Evolutionary conservation across 2,329 filamentous ascomycete genomes (phyloP), one percentile per base, ranked within the genome.

Genomic region (Paraphoma sp.): DNA sequence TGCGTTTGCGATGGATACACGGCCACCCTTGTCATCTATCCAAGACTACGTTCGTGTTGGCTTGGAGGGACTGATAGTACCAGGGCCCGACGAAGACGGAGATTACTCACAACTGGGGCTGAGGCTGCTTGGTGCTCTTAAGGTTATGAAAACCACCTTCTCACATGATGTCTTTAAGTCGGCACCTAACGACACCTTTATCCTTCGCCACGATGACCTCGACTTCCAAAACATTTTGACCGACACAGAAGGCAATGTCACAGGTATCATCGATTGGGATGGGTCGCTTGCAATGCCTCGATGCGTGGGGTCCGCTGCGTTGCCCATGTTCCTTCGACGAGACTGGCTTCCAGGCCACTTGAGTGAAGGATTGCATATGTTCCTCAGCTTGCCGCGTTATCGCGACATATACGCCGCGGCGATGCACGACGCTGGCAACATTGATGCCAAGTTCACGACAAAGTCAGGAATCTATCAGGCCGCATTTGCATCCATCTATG

Each of bases 211-310:
- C 38, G 31, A 51, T 8, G 64, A 67, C 45, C 53, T 67, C 17
- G 41, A 60, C 28, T 45, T 55, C 3, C 57, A 64, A 16, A 67
- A 67, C 48, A 62, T 67, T 42, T 31, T 62, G 6, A 44, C 51
- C 16, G 54, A 62, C 42, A 45, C 46, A 7, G 16, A 33, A 3
- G 54, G 57, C n/a, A 31, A 58, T n/a, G 50, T 63, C n/a, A 58
- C 53, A 14, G 63, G 57, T 3, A 53, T 69, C 18, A 44, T 69
- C 16, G 53, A 56, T 28, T 56, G 53, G 53, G 53, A 51, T 11
- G 42, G 42, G 18, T 36, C 31, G 5, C 28, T 18, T 14, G 38
- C 43, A 3, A 43, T 51, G 3, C 53, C 53, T 42, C 53, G 48
- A 30, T 51, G 47, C 31, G 48, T 56, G 14, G 48, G 42, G 11